A percentile compares a stretch with the other conserved stretches of the same genome.
phyloP scores from a whole-genome alignment of 148 eudicot species.

The Bassia scoparia region DNA sequence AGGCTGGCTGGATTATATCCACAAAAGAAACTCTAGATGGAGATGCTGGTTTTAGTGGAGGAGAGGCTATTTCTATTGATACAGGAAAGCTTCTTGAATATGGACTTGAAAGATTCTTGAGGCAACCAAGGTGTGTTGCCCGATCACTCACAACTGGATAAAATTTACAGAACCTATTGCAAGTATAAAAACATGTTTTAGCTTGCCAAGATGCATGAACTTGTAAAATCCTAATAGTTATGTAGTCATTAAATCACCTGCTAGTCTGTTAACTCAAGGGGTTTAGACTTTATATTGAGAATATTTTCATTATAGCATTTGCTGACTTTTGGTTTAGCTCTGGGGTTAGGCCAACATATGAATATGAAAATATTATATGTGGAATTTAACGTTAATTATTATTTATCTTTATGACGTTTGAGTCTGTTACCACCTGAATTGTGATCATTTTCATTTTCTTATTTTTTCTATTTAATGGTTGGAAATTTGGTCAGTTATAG shows the following conservation, averaged over 20 bases:
- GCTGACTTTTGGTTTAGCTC: no score
- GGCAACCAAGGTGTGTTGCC: conserved; percentile 33
- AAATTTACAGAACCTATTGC: neutral
- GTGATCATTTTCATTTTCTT: no score
- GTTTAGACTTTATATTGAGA: no score
- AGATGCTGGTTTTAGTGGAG: conserved; percentile 17
- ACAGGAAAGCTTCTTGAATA: conserved; percentile 27
- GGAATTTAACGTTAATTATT: no score
- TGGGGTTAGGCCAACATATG: no score
- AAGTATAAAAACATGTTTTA: neutral
- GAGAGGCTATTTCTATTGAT: conserved; percentile 24
- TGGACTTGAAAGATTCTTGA: conserved; percentile 29
- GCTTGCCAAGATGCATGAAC: no score
- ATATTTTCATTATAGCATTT: no score
- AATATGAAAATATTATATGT: no score
- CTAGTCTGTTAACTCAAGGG: no score
- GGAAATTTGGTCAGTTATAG: conserved; percentile 15
- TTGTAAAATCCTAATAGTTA: no score
- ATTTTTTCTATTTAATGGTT: no score
- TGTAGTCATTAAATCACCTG: no score
- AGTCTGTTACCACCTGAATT: conserved; percentile 1
- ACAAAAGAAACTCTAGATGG: conserved; percentile 24
- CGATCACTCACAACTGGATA: neutral
- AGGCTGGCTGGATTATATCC: conserved; percentile 68
- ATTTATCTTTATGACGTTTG: conserved; percentile 9